Conservation (phyloP, 371 early-diverging fungal species). For the Mucor ambiguus region DNA sequence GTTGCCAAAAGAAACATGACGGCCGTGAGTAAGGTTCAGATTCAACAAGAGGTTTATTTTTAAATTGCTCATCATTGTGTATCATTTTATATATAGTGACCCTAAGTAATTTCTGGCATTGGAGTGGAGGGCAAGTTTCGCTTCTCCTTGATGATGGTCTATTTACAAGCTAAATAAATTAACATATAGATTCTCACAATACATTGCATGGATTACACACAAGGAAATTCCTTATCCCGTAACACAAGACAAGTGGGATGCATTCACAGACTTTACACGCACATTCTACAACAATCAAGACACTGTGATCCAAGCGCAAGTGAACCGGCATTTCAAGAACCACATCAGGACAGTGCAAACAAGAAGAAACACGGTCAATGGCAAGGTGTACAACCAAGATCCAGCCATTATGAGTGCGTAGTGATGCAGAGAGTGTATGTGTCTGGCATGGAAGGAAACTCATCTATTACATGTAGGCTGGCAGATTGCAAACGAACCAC, state of each 20-base stretch:
- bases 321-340: conserved; percentile 35
- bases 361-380: conserved; percentile 40
- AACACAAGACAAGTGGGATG: conserved; percentile 19
- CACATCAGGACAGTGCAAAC: conserved; percentile 38
- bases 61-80: background rate
- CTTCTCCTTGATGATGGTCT: background rate
- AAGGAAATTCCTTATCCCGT: conserved; percentile 52
- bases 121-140: conserved; percentile 57
- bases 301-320: conserved; percentile 11
- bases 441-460: background rate
- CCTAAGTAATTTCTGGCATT: conserved; percentile 64
- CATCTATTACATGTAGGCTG: conserved; percentile 26
- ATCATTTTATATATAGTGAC: conserved; percentile 30
- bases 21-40: conserved; percentile 42
- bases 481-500: conserved; percentile 53
- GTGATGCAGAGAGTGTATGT: background rate
- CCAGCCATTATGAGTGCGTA: conserved; percentile 43
- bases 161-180: background rate
- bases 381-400: conserved; percentile 41
- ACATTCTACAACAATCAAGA: conserved; percentile 47
- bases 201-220: conserved; percentile 53
- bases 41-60: background rate
- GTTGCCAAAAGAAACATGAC: conserved; percentile 54
- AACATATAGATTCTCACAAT: conserved; percentile 50
- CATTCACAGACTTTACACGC: conserved; percentile 27